A percentile compares a stretch with the other conserved stretches of the same genome.
Conservation (phyloP, 1,139 yeast genomes). For the Wickerhamomyces sp. region DNA sequence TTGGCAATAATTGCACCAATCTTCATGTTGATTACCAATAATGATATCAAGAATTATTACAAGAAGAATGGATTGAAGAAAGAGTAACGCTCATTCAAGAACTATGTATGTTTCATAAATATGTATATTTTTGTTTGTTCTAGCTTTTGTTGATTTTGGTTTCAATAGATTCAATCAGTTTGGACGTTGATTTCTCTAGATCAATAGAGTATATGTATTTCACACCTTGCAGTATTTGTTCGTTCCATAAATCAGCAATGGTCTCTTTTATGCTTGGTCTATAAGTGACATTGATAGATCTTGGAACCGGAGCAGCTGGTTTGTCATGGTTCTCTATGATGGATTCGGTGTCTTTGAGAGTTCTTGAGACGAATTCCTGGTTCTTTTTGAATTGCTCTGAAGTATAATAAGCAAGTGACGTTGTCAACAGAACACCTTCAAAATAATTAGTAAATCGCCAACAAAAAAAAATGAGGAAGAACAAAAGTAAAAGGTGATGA, state of each 20-base stretch:
- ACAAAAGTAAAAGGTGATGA: slow-evolving; percentile 2
- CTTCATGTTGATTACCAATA: slow-evolving; percentile 45
- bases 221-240: slow-evolving; percentile 61
- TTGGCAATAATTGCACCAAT: slow-evolving; percentile 65
- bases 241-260: slow-evolving; percentile 78
- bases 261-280: slow-evolving; percentile 54
- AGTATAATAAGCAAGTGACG: slow-evolving; percentile 62
- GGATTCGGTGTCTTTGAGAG: slow-evolving; percentile 44
- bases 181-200: slow-evolving; percentile 41
- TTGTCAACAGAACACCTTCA: slow-evolving; percentile 59
- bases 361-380: slow-evolving; percentile 42
- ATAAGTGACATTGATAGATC: slow-evolving; percentile 36
- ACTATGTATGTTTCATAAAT: neutral
- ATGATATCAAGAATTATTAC: slow-evolving; percentile 51
- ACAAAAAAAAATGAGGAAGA: slow-evolving; percentile 7
- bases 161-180: slow-evolving; percentile 33
- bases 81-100: slow-evolving; percentile 2
- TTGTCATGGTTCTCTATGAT: slow-evolving; percentile 48
- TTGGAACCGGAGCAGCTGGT: slow-evolving; percentile 35
- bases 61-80: slow-evolving; percentile 22
- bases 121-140: neutral
- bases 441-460: neutral
- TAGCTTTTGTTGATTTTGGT: slow-evolving; percentile 2
- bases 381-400: slow-evolving; percentile 52
- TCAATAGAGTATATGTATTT: slow-evolving; percentile 60